Conservation (phyloP, 176 grass and related monocot genomes). For the Hordeum marinum region DNA sequence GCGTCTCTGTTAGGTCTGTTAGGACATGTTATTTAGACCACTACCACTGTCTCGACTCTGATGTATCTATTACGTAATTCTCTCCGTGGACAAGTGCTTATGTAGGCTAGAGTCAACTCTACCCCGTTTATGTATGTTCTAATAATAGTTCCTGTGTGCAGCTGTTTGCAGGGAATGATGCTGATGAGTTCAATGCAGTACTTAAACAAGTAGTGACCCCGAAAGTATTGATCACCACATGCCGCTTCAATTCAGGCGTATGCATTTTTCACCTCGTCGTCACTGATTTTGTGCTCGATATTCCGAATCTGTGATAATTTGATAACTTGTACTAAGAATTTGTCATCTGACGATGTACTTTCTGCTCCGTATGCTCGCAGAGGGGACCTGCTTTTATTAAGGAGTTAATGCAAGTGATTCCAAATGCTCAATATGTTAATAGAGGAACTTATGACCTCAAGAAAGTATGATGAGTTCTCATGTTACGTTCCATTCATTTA, state of each 20-base stretch:
- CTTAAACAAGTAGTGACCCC: constrained; percentile 58
- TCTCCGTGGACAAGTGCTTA: neutral
- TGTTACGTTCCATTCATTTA: neutral
- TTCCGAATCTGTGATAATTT: neutral
- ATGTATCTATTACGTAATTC: neutral
- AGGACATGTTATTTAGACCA: neutral
- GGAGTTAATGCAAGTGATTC: constrained; percentile 79
- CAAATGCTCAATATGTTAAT: constrained; percentile 70
- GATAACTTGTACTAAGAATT: neutral
- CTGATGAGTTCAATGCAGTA: constrained; percentile 85
- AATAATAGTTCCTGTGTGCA: constrained; percentile 26
- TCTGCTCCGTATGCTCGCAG: constrained; percentile 37
- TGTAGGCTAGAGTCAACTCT: neutral
- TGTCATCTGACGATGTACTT: neutral
- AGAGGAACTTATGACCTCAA: constrained; percentile 98
- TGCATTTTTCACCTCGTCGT: constrained; percentile 11
- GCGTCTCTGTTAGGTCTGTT: neutral
- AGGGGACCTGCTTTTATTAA: constrained; percentile 80
- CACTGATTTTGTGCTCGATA: neutral
- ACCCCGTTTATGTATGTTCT: neutral
- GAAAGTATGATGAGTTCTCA: constrained; percentile 48
- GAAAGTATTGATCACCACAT: constrained; percentile 88
- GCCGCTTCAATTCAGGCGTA: constrained; percentile 86
- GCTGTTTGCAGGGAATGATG: constrained; percentile 88
- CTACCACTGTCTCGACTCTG: neutral